Evolutionary conservation across 2,329 filamentous ascomycete species (phyloP).

Genomic region (Trichoderma guizhouense): DNA sequence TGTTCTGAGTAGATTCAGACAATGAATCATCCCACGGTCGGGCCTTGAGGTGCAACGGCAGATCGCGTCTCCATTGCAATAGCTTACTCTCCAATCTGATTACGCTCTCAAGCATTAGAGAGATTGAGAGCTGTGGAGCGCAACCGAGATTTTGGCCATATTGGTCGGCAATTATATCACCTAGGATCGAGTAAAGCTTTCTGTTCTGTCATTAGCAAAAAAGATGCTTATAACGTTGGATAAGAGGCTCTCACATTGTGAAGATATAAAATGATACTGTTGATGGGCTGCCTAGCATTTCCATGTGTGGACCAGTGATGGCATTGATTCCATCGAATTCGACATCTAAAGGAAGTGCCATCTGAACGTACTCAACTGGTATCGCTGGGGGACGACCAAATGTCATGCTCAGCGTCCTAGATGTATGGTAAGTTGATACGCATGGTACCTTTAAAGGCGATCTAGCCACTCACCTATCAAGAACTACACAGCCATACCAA

Average conservation of each 20-base stretch:
- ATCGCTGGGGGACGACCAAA: conserved; percentile 8
- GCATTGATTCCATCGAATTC: background rate
- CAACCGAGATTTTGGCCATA: conserved; percentile 10
- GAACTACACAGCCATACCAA: conserved; percentile 9
- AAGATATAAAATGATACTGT: conserved; percentile 4
- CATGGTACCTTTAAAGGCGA: too few species aligned
- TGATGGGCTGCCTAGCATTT: background rate
- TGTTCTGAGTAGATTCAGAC: background rate
- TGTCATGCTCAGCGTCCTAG: conserved; percentile 5
- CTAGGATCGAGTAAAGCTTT: background rate
- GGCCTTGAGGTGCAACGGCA: background rate
- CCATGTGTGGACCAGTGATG: background rate
- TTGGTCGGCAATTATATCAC: background rate
- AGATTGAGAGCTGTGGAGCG: background rate
- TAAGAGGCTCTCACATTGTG: background rate
- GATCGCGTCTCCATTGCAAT: background rate
- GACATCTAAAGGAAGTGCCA: background rate
- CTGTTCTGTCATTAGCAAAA: background rate
- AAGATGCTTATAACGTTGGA: background rate
- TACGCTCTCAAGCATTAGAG: background rate
- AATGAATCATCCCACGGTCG: background rate
- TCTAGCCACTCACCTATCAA: background rate
- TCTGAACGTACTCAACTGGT: background rate
- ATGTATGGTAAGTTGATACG: background rate
- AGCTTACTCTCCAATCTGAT: conserved; percentile 1